Evolutionary conservation across 495 filamentous ascomycete species (phyloP), one percentile per base, ranked within the genome.

Genomic region (Aspergillus wentii): DNA sequence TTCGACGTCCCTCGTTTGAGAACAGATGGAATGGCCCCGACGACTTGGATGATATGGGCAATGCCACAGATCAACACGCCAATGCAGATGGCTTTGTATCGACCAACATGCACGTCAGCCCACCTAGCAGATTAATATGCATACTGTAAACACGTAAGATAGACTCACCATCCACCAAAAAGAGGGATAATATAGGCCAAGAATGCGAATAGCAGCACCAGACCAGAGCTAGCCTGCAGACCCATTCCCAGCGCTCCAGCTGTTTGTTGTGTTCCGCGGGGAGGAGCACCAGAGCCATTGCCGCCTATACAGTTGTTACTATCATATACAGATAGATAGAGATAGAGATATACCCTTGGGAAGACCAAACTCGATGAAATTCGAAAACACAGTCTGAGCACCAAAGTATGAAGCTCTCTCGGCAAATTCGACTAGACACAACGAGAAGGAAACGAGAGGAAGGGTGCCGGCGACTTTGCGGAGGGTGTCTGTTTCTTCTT

Each of bases 31-130:
- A 80, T 61, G 8, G 78, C 80, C n/a, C 75, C 75, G 36, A 68
- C 59, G 29, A 83, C 61, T 53, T 83, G 73, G 36, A 86, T 68
- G 21, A 83, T 56, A 51, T 85, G 80, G n/a, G 79, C 79, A 35
- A 81, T 26, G 49, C 82, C 74, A 41, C 78, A 83, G n/a, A 86
- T 69, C 0, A 48, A 26, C 0, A 84, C 74, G 53, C 82, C 83
- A 45, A 74, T 69, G 51, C 69, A 66, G 42, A 86, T 83, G 2
- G 60, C 56, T 30, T 52, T 56, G 45, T 57, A 68, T 7, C 79
- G 72, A 10, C 80, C 80, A 11, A 71, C 66, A 37, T 67, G 64
- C 0, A 68, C 64, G 48, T 83, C 80, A 33, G 78, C 72, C 39
- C 79, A 50, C 44, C 44, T 48, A 19, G 3, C 2, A 1, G 8